Conservation (phyloP, 2,329 filamentous ascomycete species). For the Aspergillus awamori region DNA sequence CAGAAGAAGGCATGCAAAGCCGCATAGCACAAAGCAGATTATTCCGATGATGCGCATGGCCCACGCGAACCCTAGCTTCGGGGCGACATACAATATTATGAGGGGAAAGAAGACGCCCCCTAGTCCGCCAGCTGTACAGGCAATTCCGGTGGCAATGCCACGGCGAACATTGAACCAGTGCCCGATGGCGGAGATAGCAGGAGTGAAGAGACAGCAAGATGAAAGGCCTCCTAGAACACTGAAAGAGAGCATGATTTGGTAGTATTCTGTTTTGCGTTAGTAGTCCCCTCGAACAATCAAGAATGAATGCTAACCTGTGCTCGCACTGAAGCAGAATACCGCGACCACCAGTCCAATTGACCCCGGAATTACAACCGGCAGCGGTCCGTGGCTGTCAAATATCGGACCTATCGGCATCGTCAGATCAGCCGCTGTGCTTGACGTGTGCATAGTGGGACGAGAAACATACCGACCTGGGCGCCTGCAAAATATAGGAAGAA, state of each 20-base stretch:
- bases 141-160: conserved; percentile 36
- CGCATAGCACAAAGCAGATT: conserved; percentile 22
- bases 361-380: conserved; percentile 33
- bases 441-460: not conserved
- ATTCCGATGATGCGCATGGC: conserved; percentile 31
- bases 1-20: conserved; percentile 21
- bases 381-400: conserved; percentile 42
- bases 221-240: conserved; percentile 34
- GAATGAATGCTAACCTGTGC: not conserved
- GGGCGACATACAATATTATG: conserved; percentile 28
- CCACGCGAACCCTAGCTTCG: conserved; percentile 34
- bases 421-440: conserved; percentile 22
- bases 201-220: conserved; percentile 32
- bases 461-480: conserved; percentile 23
- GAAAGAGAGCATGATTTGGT: conserved; percentile 40
- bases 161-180: conserved; percentile 38
- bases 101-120: conserved; percentile 40
- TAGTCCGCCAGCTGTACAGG: conserved; percentile 33
- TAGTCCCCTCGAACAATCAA: conserved; percentile 1
- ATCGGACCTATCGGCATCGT: conserved; percentile 26
- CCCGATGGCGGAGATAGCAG: conserved; percentile 30
- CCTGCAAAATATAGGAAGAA: conserved; percentile 41
- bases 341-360: conserved; percentile 36
- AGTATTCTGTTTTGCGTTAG: conserved; percentile 32
- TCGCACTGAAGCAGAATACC: conserved; percentile 26